Evolutionary conservation across 225 moss, liverwort and hornwort genomes (phyloP).

Genomic region (Marchantia polymorpha): DNA sequence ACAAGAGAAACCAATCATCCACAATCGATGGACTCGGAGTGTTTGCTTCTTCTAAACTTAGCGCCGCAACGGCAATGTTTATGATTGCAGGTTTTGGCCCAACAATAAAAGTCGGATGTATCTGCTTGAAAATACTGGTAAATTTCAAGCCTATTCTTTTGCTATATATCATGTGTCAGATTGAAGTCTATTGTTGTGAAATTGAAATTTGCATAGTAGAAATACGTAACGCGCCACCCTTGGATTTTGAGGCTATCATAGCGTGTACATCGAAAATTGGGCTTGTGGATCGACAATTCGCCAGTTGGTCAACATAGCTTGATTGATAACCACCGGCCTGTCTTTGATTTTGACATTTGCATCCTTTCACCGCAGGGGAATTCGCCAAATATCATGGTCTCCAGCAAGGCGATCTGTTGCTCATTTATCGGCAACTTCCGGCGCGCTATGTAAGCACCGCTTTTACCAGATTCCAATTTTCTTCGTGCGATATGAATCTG

Average conservation of each 20-base stretch:
- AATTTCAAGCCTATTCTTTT: not conserved
- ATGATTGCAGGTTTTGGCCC: slow-evolving; percentile 43
- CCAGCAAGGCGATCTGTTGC: slow-evolving; percentile 46
- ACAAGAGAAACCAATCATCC: not conserved
- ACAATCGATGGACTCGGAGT: not conserved
- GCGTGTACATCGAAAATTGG: not conserved
- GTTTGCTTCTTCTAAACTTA: not conserved
- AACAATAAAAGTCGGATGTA: slow-evolving; percentile 56
- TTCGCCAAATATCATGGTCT: slow-evolving; percentile 45
- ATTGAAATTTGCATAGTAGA: not conserved
- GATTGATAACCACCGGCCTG: not conserved
- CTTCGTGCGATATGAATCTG: not conserved
- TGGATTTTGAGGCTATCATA: not conserved
- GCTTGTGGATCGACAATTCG: not conserved
- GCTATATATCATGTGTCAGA: too few species aligned
- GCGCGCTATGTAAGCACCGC: slow-evolving; percentile 38
- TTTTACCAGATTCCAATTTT: not conserved
- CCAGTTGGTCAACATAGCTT: not conserved
- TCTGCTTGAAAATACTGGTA: slow-evolving; percentile 49
- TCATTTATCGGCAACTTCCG: slow-evolving; percentile 34
- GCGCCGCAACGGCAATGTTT: not conserved
- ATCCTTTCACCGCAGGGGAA: slow-evolving; percentile 27
- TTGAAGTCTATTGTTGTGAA: not conserved
- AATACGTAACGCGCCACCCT: not conserved
- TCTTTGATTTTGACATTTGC: not conserved